These are phyloP conservation scores for Fistulifera solaris DNA, from an alignment of 108 stramenopile genomes.

Conservation along the genomic window DNA sequence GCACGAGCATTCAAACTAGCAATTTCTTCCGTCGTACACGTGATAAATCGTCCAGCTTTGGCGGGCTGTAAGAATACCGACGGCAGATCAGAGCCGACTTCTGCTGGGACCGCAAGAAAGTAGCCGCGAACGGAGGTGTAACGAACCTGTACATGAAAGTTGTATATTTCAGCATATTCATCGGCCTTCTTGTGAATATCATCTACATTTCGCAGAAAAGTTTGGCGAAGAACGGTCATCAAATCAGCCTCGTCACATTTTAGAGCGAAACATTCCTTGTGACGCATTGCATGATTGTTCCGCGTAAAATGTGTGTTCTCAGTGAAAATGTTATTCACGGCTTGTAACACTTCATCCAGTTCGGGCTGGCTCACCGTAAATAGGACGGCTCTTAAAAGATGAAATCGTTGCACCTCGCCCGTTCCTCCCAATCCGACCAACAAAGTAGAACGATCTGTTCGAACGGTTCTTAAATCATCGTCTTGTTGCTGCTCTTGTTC, in stretches of 20 bases:
- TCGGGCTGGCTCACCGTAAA: slow-evolving; percentile 63
- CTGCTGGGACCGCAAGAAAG: slow-evolving; percentile 59
- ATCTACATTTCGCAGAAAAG: slow-evolving; percentile 84
- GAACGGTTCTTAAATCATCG: not conserved
- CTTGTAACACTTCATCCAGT: slow-evolving; percentile 41
- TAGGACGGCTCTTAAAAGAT: slow-evolving; percentile 69
- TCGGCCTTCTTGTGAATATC: slow-evolving; percentile 85
- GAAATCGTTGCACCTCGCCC: slow-evolving; percentile 16
- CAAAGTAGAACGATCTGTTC: slow-evolving; percentile 28
- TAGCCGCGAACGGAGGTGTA: slow-evolving; percentile 67
- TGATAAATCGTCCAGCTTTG: slow-evolving; percentile 56
- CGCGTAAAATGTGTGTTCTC: slow-evolving; percentile 59
- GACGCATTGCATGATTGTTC: slow-evolving; percentile 77
- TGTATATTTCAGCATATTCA: slow-evolving; percentile 72
- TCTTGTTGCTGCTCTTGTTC: slow-evolving; percentile 21
- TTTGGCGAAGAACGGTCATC: slow-evolving; percentile 76
- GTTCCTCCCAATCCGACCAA: slow-evolving; percentile 57
- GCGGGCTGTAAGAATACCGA: slow-evolving; percentile 71
- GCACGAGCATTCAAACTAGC: slow-evolving; percentile 66
- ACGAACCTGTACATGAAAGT: slow-evolving; percentile 63
- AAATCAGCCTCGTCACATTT: slow-evolving; percentile 75
- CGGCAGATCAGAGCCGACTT: slow-evolving; percentile 53
- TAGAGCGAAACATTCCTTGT: slow-evolving; percentile 89
- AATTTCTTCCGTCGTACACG: slow-evolving; percentile 85
- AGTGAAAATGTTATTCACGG: slow-evolving; percentile 63